These are phyloP conservation scores for Xylariaceae sp. DNA, from an alignment of 2,329 filamentous ascomycete species.

Conservation along the genomic window DNA sequence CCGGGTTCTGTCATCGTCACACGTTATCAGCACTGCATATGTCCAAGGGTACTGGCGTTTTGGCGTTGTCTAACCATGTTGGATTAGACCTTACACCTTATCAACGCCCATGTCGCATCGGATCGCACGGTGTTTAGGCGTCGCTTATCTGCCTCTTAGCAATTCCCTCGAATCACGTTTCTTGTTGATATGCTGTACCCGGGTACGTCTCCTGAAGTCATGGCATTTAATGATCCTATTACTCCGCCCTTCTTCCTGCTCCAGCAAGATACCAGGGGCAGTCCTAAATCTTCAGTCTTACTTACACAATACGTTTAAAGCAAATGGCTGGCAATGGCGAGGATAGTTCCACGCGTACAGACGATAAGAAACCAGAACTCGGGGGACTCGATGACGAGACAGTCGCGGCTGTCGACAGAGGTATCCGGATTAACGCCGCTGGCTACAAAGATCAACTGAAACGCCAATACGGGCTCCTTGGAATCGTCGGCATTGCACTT, in stretches of 20 bases:
- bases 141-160: slow-evolving; percentile 11
- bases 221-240: too few species aligned
- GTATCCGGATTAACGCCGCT: slow-evolving; percentile 61
- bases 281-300: too few species aligned
- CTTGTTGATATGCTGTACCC: neutral
- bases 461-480: slow-evolving; percentile 63
- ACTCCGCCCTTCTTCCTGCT: too few species aligned
- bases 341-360: slow-evolving; percentile 5
- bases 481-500: slow-evolving; percentile 61
- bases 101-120: neutral
- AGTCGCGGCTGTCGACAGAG: slow-evolving; percentile 39
- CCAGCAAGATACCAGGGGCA: too few species aligned
- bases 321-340: slow-evolving; percentile 7
- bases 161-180: neutral
- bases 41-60: slow-evolving; percentile 2
- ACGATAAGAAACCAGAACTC: slow-evolving; percentile 27
- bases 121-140: neutral
- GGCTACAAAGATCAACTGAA: slow-evolving; percentile 66
- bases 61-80: too few species aligned
- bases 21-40: slow-evolving; percentile 13
- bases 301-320: too few species aligned
- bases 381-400: slow-evolving; percentile 38
- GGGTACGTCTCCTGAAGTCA: too few species aligned
- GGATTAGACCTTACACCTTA: too few species aligned
- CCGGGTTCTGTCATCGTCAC: neutral